These are phyloP conservation scores for Sarocladiaceae sp. DNA, from an alignment of 2,329 filamentous ascomycete genomes.

Conservation along the genomic window DNA sequence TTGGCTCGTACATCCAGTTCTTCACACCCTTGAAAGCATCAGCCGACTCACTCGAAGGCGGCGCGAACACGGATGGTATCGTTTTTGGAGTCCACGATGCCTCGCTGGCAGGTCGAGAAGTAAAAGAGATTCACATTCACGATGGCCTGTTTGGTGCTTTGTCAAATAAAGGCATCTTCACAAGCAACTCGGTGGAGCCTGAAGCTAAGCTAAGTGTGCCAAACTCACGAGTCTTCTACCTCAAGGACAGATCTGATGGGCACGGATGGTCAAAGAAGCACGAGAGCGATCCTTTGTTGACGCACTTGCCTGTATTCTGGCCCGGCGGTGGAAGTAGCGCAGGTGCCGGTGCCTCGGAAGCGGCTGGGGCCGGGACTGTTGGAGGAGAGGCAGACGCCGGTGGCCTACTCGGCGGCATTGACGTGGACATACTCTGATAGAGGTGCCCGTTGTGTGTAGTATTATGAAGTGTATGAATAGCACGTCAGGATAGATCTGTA, in stretches of 20 bases:
- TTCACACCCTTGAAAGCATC: conserved; percentile 32
- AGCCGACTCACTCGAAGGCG: not conserved
- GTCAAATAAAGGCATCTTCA: conserved; percentile 53
- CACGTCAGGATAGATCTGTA: not conserved
- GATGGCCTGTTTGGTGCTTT: conserved; percentile 54
- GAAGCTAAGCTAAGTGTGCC: conserved; percentile 29
- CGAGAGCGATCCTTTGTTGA: not conserved
- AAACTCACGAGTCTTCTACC: conserved; percentile 23
- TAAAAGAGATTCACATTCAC: conserved; percentile 17
- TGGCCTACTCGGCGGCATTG: too few species aligned
- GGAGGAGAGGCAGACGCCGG: not conserved
- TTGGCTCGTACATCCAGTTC: conserved; percentile 62
- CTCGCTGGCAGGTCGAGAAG: not conserved
- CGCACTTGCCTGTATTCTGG: not conserved
- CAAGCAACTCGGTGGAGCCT: conserved; percentile 25
- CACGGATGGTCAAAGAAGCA: not conserved
- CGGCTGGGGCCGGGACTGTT: not conserved
- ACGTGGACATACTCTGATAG: not conserved
- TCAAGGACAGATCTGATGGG: not conserved
- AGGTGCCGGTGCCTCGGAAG: not conserved
- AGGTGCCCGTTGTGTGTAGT: not conserved
- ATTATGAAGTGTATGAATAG: not conserved
- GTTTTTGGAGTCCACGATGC: conserved; percentile 27
- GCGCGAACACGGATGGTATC: conserved; percentile 14
- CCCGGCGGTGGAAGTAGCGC: not conserved